Percentiles rank a stretch among this genome's conserved stretches.
Conservation (phyloP, 345 rosid species). For the Gossypium bickii region DNA sequence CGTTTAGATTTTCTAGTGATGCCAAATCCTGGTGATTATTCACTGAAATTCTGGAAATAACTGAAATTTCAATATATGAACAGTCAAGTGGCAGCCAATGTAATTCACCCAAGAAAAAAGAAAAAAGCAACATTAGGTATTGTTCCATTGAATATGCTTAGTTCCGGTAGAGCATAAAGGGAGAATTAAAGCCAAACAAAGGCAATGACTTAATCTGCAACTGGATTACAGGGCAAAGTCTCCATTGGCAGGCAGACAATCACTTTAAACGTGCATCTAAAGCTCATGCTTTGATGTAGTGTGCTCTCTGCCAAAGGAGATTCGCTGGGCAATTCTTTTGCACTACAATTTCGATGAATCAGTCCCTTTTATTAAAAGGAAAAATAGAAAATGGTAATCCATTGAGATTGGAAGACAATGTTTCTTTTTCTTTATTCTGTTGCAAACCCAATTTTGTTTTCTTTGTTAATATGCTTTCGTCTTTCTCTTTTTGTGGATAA, state of each 20-base stretch:
- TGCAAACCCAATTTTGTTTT: not conserved
- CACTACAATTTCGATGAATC: not conserved
- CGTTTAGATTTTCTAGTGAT: not conserved
- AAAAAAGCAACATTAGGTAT: not conserved
- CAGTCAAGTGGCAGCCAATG: not conserved
- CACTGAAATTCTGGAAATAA: not conserved
- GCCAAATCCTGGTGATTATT: not conserved
- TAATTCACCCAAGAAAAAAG: conserved; percentile 1
- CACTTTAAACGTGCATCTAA: not conserved
- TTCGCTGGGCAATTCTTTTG: not conserved
- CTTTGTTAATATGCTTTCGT: not conserved
- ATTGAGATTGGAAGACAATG: not conserved
- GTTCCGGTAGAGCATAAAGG: not conserved
- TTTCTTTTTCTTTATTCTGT: not conserved
- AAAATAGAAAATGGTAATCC: too few relatives aligned
- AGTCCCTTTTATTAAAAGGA: too few relatives aligned
- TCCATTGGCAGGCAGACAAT: not conserved
- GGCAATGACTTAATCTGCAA: too few relatives aligned
- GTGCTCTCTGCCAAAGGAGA: not conserved
- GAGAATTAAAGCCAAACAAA: not conserved
- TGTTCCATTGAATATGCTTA: not conserved
- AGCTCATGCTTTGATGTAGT: not conserved
- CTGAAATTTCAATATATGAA: not conserved
- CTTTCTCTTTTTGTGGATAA: too few relatives aligned
- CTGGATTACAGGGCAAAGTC: too few relatives aligned